These are phyloP conservation scores for Phyllostachys edulis DNA, from an alignment of 176 grass and related monocot species.

Conservation along the genomic window DNA sequence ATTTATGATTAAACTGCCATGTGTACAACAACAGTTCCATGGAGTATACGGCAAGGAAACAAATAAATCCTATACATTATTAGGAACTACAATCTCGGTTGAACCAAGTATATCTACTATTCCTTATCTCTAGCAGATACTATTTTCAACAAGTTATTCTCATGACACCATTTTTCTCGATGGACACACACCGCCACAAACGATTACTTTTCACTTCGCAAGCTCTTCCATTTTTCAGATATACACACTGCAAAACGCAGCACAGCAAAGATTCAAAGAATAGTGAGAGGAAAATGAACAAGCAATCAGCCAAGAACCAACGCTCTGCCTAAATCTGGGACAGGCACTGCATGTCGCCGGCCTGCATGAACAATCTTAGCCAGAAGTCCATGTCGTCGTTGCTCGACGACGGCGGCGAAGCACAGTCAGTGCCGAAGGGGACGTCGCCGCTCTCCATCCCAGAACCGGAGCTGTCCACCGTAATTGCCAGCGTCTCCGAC, in stretches of 20 bases:
- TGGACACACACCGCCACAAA: slow-evolving; percentile 14
- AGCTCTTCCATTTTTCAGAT: slow-evolving; percentile 17
- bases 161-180: background rate
- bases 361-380: slow-evolving; percentile 63
- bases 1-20: too few species aligned
- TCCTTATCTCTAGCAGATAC: too few species aligned
- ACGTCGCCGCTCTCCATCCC: background rate
- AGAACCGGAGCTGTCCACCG: slow-evolving; percentile 16
- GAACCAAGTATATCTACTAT: too few species aligned
- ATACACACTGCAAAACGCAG: background rate
- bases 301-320: background rate
- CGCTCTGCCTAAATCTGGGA: slow-evolving; percentile 38
- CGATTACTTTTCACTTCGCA: background rate
- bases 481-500: slow-evolving; percentile 58
- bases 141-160: too few species aligned
- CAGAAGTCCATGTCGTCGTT: slow-evolving; percentile 77
- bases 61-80: too few species aligned
- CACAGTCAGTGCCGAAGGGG: background rate
- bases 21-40: too few species aligned
- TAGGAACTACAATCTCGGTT: too few species aligned
- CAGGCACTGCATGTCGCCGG: slow-evolving; percentile 51
- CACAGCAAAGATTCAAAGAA: slow-evolving; percentile 42
- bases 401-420: slow-evolving; percentile 12
- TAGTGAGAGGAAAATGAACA: slow-evolving; percentile 18
- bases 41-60: too few species aligned